phyloP scores from a whole-genome alignment of 345 rosid genomes.

The Orychophragmus violaceus region DNA sequence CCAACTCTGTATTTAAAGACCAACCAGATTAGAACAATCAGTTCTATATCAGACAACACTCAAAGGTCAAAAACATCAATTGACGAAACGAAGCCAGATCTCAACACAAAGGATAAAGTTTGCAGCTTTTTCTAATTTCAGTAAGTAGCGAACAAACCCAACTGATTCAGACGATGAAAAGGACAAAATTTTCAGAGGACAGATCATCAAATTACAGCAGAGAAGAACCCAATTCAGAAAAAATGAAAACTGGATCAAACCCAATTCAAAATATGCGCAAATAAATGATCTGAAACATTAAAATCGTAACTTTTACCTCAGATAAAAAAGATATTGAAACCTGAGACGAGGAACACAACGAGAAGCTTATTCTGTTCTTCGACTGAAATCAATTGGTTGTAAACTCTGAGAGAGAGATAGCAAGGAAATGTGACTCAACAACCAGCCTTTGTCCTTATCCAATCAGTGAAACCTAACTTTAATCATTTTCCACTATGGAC shows the following conservation, averaged over 20 bases:
- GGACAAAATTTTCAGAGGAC: background rate
- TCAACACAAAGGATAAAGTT: background rate
- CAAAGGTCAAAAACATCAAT: background rate
- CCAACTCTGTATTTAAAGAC: slow-evolving; percentile 6
- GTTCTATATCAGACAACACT: too few relatives aligned
- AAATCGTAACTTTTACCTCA: slow-evolving; percentile 26
- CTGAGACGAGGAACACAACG: background rate
- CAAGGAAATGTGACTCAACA: slow-evolving; percentile 38
- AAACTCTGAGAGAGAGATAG: background rate
- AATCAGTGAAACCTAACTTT: slow-evolving; percentile 27
- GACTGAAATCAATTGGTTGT: slow-evolving; percentile 10
- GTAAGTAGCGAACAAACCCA: background rate
- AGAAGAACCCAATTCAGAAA: background rate
- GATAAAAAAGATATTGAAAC: slow-evolving; percentile 4
- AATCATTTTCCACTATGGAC: slow-evolving; percentile 22
- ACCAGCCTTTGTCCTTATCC: slow-evolving; percentile 37
- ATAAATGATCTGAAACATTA: background rate
- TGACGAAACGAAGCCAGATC: background rate
- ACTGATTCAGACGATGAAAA: background rate
- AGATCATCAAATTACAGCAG: background rate
- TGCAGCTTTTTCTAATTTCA: background rate
- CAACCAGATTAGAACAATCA: slow-evolving; percentile 9
- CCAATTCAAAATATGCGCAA: slow-evolving; percentile 3
- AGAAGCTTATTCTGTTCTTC: background rate
- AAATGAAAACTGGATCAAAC: too few relatives aligned